Conservation (phyloP, 2,329 filamentous ascomycete genomes). For the Fusarium dimerum region DNA sequence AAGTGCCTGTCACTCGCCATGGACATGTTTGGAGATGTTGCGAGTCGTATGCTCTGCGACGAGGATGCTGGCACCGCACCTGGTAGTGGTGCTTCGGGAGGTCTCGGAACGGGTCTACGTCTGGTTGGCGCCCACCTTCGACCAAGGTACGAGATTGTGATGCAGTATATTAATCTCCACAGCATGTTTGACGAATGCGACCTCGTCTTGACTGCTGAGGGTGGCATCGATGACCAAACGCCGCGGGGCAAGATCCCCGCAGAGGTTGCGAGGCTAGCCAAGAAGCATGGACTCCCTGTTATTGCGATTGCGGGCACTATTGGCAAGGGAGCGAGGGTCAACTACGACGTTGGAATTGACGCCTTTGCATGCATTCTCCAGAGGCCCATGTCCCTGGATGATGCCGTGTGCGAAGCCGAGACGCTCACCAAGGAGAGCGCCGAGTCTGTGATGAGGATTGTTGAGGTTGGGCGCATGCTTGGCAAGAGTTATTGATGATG, state of each 20-base stretch:
- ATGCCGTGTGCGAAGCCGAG: slow-evolving; percentile 34
- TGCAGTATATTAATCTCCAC: slow-evolving; percentile 50
- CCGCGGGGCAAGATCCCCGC: slow-evolving; percentile 54
- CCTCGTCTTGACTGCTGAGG: slow-evolving; percentile 54
- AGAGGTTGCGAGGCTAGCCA: slow-evolving; percentile 51
- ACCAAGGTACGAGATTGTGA: slow-evolving; percentile 50
- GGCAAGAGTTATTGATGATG: slow-evolving; percentile 7
- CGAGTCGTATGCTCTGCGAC: slow-evolving; percentile 34
- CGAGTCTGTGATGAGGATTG: slow-evolving; percentile 36
- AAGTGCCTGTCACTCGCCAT: slow-evolving; percentile 44
- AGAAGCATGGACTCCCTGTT: slow-evolving; percentile 46
- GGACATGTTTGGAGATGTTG: slow-evolving; percentile 41
- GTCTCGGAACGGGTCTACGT: slow-evolving; percentile 51
- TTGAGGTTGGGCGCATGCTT: slow-evolving; percentile 33
- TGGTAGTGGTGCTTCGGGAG: slow-evolving; percentile 53
- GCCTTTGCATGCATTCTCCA: slow-evolving; percentile 37
- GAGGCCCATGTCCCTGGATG: slow-evolving; percentile 32
- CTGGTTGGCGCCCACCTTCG: slow-evolving; percentile 47
- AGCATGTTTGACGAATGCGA: slow-evolving; percentile 48
- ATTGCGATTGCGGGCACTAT: slow-evolving; percentile 41
- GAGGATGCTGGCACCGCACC: slow-evolving; percentile 39
- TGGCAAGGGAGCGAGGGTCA: slow-evolving; percentile 34
- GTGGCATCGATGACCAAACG: slow-evolving; percentile 53
- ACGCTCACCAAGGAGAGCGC: slow-evolving; percentile 34
- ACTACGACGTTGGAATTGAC: slow-evolving; percentile 37